Conservation (phyloP, 202 grass and related monocot genomes). For the Zizania palustris region DNA sequence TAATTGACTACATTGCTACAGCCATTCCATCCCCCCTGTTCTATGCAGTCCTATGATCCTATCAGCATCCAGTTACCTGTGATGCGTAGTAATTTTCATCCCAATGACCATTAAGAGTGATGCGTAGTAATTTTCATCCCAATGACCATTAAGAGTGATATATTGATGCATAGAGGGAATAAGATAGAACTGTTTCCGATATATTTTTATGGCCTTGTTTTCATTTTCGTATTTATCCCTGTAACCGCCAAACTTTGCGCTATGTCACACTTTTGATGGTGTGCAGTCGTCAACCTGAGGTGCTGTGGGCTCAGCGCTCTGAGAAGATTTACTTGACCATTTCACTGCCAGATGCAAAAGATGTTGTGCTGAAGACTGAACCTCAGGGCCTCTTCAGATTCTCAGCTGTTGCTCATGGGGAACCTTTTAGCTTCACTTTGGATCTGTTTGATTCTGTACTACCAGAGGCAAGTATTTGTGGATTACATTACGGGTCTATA, state of each 20-base stretch:
- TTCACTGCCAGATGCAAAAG: conserved; percentile 79
- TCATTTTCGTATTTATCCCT: not conserved
- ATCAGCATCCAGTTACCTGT: not conserved
- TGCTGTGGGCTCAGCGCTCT: conserved; percentile 86
- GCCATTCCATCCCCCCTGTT: not conserved
- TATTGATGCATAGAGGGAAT: not conserved
- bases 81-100: not conserved
- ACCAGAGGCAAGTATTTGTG: conserved; percentile 60
- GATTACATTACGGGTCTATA: not conserved
- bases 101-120: too few relatives aligned
- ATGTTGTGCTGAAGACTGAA: conserved; percentile 71
- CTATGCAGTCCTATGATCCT: not conserved
- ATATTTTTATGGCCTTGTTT: not conserved
- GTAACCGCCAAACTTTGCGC: conserved; percentile 1
- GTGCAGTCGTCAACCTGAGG: conserved; percentile 89
- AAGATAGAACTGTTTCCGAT: not conserved
- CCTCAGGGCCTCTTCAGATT: conserved; percentile 73
- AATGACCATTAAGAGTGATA: too few relatives aligned
- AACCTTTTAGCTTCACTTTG: conserved; percentile 76
- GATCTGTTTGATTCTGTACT: conserved; percentile 76
- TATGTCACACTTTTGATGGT: conserved; percentile 30
- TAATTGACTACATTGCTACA: not conserved
- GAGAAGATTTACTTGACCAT: conserved; percentile 94
- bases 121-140: not conserved
- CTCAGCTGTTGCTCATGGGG: conserved; percentile 59